Conservation (phyloP, 805 yeast genomes). For the Wickerhamiella nectarea region DNA sequence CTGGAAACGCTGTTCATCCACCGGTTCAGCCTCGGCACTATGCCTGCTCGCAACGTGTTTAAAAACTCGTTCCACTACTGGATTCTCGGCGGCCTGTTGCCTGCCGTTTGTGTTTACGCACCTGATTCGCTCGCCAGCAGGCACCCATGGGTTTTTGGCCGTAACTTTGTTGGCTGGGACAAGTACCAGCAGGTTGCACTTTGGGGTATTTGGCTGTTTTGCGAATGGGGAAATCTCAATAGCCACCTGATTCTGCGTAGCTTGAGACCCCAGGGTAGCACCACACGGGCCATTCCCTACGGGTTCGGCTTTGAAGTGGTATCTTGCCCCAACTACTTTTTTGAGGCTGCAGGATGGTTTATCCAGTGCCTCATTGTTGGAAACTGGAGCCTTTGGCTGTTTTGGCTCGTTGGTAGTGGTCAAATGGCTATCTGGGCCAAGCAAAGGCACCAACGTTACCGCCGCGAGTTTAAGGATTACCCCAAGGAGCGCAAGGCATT, state of each 20-base stretch:
- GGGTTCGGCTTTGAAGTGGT: slow-evolving; percentile 75
- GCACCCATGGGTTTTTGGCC: slow-evolving; percentile 18
- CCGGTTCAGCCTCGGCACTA: slow-evolving; percentile 73
- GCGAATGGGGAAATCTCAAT: slow-evolving; percentile 59
- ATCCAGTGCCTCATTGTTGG: slow-evolving; percentile 55
- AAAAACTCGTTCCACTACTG: slow-evolving; percentile 88
- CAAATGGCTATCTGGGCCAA: slow-evolving; percentile 92
- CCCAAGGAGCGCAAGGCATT: slow-evolving; percentile 66
- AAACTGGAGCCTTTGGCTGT: slow-evolving; percentile 63
- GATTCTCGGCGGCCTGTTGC: slow-evolving; percentile 64
- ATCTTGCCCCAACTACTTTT: slow-evolving; percentile 90
- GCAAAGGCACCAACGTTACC: slow-evolving; percentile 62
- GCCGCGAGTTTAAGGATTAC: slow-evolving; percentile 61
- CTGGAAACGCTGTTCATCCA: slow-evolving; percentile 77
- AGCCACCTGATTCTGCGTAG: slow-evolving; percentile 51
- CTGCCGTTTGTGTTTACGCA: slow-evolving; percentile 39
- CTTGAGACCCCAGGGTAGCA: slow-evolving; percentile 42
- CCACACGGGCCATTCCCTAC: slow-evolving; percentile 54
- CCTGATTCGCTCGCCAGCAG: slow-evolving; percentile 25
- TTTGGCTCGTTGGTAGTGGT: slow-evolving; percentile 51
- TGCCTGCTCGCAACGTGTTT: slow-evolving; percentile 81
- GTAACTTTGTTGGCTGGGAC: slow-evolving; percentile 10
- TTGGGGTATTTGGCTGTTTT: slow-evolving; percentile 28
- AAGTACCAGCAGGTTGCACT: slow-evolving; percentile 11
- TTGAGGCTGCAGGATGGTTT: slow-evolving; percentile 70